Conservation (phyloP, 2,329 filamentous ascomycete genomes). For the Blastomyces silverae region DNA sequence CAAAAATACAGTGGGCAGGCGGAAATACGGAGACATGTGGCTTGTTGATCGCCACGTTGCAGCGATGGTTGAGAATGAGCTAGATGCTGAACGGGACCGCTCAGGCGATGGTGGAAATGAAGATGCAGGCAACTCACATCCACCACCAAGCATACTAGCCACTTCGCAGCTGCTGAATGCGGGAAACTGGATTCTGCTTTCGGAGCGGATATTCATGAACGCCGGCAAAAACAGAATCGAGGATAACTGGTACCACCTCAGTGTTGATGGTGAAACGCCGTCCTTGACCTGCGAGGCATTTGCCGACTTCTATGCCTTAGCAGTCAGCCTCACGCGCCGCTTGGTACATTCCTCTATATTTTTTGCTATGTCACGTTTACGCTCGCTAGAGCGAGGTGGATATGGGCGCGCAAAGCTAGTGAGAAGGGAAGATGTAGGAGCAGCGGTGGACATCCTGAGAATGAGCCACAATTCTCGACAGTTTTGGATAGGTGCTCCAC, state of each 20-base stretch:
- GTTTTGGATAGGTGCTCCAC: slow-evolving; percentile 49
- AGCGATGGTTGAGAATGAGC: slow-evolving; percentile 27
- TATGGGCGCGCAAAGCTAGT: slow-evolving; percentile 33
- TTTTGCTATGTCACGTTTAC: slow-evolving; percentile 62
- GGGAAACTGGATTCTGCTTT: slow-evolving; percentile 56
- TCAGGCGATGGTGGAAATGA: slow-evolving; percentile 4
- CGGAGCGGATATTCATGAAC: slow-evolving; percentile 70
- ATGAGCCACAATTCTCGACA: slow-evolving; percentile 41
- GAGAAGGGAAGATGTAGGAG: slow-evolving; percentile 46
- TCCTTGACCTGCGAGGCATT: slow-evolving; percentile 68
- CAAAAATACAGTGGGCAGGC: slow-evolving; percentile 55
- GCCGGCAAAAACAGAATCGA: slow-evolving; percentile 47
- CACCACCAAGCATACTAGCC: slow-evolving; percentile 35
- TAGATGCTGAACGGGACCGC: slow-evolving; percentile 12
- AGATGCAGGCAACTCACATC: neutral
- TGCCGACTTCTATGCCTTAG: slow-evolving; percentile 65
- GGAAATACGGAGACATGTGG: slow-evolving; percentile 60
- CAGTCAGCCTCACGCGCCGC: slow-evolving; percentile 60
- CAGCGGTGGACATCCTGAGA: slow-evolving; percentile 50
- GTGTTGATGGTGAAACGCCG: slow-evolving; percentile 51
- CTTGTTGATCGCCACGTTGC: slow-evolving; percentile 47
- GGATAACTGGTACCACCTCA: slow-evolving; percentile 61
- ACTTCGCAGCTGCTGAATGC: slow-evolving; percentile 55
- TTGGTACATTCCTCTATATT: slow-evolving; percentile 64
- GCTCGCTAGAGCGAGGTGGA: slow-evolving; percentile 39